phyloP scores from a whole-genome alignment of 1,284 basidiomycete genomes.

The Ganoderma boninense region DNA sequence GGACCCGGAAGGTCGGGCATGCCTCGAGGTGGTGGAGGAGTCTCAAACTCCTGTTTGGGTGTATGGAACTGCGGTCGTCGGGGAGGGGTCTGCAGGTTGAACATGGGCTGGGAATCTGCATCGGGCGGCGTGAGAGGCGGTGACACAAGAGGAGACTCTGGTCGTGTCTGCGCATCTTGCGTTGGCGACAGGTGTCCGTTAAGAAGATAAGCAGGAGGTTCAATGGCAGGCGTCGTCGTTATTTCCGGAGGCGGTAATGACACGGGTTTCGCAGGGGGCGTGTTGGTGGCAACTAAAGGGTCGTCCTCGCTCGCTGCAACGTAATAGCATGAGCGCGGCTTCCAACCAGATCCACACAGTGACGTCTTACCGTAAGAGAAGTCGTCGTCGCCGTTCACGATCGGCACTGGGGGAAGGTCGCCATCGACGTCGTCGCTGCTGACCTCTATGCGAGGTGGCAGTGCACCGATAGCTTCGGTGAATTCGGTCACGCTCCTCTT shows the following conservation, averaged over 20 bases:
- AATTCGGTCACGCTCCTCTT: slow-evolving; percentile 42
- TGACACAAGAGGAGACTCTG: slow-evolving; percentile 26
- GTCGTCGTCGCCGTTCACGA: slow-evolving; percentile 37
- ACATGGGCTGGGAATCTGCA: slow-evolving; percentile 21
- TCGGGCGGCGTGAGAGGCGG: slow-evolving; percentile 30
- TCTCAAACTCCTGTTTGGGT: slow-evolving; percentile 59
- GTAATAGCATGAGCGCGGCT: slow-evolving; percentile 2
- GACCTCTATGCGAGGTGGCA: slow-evolving; percentile 37
- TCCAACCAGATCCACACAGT: neutral
- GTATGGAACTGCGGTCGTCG: slow-evolving; percentile 49
- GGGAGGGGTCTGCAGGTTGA: slow-evolving; percentile 56
- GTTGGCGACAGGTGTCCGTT: slow-evolving; percentile 9
- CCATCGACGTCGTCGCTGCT: slow-evolving; percentile 30
- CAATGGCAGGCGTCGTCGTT: slow-evolving; percentile 35
- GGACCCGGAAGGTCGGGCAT: slow-evolving; percentile 54
- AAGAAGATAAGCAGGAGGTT: slow-evolving; percentile 9
- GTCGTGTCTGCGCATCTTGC: slow-evolving; percentile 7
- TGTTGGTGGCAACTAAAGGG: slow-evolving; percentile 39
- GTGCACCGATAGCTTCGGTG: slow-evolving; percentile 37
- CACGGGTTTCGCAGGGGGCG: slow-evolving; percentile 49
- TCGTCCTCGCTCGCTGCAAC: slow-evolving; percentile 50
- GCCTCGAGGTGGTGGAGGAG: slow-evolving; percentile 67
- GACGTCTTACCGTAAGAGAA: slow-evolving; percentile 44
- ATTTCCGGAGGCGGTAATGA: slow-evolving; percentile 34
- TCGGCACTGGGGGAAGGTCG: slow-evolving; percentile 33